Percentiles rank a stretch among this genome's conserved stretches.
These are phyloP conservation scores for Yamadazyma endophytica DNA, from an alignment of 805 yeast genomes.

Conservation along the genomic window DNA sequence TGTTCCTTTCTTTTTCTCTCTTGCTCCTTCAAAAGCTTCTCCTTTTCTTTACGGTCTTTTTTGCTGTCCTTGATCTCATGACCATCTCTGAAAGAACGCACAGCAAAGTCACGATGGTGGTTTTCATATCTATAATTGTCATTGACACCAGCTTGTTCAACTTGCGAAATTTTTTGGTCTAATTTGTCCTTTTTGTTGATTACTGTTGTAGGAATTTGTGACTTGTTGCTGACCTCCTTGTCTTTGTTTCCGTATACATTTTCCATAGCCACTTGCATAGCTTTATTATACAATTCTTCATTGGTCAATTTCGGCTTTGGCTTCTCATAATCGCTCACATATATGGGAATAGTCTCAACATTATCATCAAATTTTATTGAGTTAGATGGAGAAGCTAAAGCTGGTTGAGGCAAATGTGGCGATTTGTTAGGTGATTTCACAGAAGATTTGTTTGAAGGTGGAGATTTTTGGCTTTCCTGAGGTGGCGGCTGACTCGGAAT, in stretches of 20 bases:
- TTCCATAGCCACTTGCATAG: constrained; percentile 51
- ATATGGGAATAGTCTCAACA: constrained; percentile 34
- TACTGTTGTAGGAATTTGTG: constrained; percentile 3
- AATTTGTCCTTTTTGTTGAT: constrained; percentile 9
- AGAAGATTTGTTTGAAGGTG: constrained; percentile 1
- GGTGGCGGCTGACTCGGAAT: constrained; percentile 5
- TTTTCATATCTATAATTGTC: constrained; percentile 20
- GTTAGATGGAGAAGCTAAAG: constrained; percentile 18
- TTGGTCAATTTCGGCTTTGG: constrained; percentile 5
- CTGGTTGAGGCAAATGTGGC: neutral
- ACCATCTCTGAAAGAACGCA: constrained; percentile 26
- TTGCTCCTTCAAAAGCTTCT: constrained; percentile 13
- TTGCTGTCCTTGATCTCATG: constrained; percentile 12
- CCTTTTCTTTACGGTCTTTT: constrained; percentile 18
- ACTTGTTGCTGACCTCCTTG: neutral
- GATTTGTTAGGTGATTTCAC: neutral
- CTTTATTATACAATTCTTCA: constrained; percentile 53
- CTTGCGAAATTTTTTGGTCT: constrained; percentile 10
- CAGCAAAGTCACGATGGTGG: constrained; percentile 29
- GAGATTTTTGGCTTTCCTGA: neutral
- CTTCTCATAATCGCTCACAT: constrained; percentile 5
- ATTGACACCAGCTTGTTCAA: constrained; percentile 11
- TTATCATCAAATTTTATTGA: constrained; percentile 36
- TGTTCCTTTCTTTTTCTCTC: constrained; percentile 11
- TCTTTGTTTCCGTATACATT: constrained; percentile 47